Conservation (phyloP, 2,329 filamentous ascomycete genomes). For the Fusarium pseudocircinatum region DNA sequence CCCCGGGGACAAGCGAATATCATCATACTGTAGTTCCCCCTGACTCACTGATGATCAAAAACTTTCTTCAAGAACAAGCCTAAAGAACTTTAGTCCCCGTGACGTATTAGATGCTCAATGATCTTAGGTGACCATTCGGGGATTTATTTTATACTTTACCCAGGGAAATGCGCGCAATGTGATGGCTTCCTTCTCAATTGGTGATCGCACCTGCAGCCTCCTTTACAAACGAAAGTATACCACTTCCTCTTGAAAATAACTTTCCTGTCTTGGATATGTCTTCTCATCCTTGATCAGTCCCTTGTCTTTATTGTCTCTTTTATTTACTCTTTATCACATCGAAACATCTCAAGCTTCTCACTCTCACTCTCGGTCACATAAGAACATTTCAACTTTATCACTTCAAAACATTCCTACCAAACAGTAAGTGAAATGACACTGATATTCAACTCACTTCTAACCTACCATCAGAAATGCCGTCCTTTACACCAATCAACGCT, state of each 20-base stretch:
- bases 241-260: neutral
- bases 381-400: neutral
- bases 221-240: neutral
- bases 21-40: no score
- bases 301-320: neutral
- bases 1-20: neutral
- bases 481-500: neutral
- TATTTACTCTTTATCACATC: neutral
- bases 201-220: neutral
- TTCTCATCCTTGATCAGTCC: neutral
- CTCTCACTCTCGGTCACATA: neutral
- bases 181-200: neutral
- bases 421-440: neutral
- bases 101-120: neutral
- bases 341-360: neutral
- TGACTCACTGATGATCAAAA: neutral
- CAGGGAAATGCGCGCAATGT: neutral
- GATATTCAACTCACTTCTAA: no score
- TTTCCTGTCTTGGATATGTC: accelerated
- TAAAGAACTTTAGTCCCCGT: no score
- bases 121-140: neutral
- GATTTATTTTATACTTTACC: neutral
- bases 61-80: neutral
- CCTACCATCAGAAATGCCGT: neutral
- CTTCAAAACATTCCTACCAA: neutral